Percentiles rank a stretch among this genome's conserved stretches.
Conservation (phyloP, 345 rosid genomes). For the Syzygium aqueum region DNA sequence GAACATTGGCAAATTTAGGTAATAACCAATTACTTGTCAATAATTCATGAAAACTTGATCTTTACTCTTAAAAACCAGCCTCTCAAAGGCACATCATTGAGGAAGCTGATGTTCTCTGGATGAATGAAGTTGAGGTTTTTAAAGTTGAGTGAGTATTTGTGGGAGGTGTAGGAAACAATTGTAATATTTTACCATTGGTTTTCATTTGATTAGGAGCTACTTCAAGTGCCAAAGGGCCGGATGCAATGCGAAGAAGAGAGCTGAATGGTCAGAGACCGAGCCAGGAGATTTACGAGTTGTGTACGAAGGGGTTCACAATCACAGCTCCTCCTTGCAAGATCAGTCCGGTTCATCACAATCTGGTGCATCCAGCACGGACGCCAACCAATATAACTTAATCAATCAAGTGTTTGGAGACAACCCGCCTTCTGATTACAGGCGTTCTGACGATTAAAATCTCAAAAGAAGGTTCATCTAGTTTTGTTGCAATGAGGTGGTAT, state of each 20-base stretch:
- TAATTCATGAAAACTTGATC: neutral
- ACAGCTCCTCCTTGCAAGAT: neutral
- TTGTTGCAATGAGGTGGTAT: neutral
- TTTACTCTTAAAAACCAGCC: neutral
- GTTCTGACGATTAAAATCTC: neutral
- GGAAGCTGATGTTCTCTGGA: neutral
- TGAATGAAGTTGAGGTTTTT: neutral
- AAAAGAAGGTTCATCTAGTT: neutral
- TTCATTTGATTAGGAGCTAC: conserved; percentile 20
- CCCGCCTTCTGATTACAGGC: neutral
- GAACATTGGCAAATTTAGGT: conserved; percentile 29
- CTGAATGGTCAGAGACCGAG: conserved; percentile 15
- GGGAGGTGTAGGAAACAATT: neutral
- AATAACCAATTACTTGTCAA: neutral
- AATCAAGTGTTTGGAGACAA: conserved; percentile 19
- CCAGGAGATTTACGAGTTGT: conserved; percentile 9
- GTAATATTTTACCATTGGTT: neutral
- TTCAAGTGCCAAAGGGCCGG: conserved; percentile 20
- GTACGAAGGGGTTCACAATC: conserved; percentile 24
- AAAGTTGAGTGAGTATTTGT: neutral
- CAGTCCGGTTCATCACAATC: neutral
- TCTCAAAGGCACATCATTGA: neutral
- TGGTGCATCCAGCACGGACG: neutral
- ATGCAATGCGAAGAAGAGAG: conserved; percentile 27
- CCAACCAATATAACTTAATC: conserved; percentile 21